Conservation (phyloP, 2,329 filamentous ascomycete genomes). For the Aquanectria penicillioides region DNA sequence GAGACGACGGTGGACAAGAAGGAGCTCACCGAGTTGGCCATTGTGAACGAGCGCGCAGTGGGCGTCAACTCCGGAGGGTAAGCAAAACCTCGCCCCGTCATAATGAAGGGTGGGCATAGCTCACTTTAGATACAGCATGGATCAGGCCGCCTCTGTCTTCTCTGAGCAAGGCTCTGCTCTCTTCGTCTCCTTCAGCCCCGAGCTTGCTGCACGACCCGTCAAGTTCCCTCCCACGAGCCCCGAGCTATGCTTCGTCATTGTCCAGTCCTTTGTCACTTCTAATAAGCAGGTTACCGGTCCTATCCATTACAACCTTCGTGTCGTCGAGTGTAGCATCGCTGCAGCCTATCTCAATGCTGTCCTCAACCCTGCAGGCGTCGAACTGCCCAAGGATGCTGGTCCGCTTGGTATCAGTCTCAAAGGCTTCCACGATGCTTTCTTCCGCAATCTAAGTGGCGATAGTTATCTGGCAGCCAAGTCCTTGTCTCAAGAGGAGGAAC, state of each 20-base stretch:
- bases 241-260: slow-evolving; percentile 90
- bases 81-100: slow-evolving; percentile 42
- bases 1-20: slow-evolving; percentile 85
- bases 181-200: slow-evolving; percentile 89
- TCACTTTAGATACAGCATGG: slow-evolving; percentile 73
- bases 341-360: slow-evolving; percentile 73
- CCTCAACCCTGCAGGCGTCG: slow-evolving; percentile 64
- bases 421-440: slow-evolving; percentile 88
- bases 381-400: slow-evolving; percentile 79
- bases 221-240: slow-evolving; percentile 83
- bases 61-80: slow-evolving; percentile 96
- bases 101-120: slow-evolving; percentile 6
- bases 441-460: slow-evolving; percentile 58
- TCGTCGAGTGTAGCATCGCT: slow-evolving; percentile 93
- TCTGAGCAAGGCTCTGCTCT: slow-evolving; percentile 86
- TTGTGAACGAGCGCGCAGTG: slow-evolving; percentile 92
- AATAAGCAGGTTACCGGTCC: slow-evolving; percentile 96
- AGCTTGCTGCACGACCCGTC: slow-evolving; percentile 79
- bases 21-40: slow-evolving; percentile 89
- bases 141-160: slow-evolving; percentile 96
- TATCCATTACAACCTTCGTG: slow-evolving; percentile 94
- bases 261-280: slow-evolving; percentile 91
- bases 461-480: slow-evolving; percentile 55
- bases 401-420: slow-evolving; percentile 85
- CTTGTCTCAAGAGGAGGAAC: slow-evolving; percentile 68